These are phyloP conservation scores for Geotrichum histeridarum DNA, from an alignment of 1,139 yeast species.

Conservation along the genomic window DNA sequence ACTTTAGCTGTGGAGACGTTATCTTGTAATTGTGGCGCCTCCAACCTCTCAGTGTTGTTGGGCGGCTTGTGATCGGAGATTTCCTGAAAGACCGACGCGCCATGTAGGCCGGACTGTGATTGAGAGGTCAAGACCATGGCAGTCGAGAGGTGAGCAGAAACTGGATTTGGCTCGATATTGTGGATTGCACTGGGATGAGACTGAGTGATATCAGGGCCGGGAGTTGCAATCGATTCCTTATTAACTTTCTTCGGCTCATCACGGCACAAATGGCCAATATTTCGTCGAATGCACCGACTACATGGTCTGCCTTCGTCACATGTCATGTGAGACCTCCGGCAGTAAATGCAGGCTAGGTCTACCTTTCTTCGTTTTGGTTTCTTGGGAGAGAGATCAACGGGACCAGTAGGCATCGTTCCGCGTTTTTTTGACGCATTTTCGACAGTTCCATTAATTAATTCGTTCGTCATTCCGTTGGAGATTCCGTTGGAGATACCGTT, in stretches of 20 bases:
- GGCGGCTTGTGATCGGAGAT: conserved; percentile 1
- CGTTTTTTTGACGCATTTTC: no score
- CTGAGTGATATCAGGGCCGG: background rate
- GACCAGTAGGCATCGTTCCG: no score
- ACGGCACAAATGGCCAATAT: conserved; percentile 82
- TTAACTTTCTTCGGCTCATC: conserved; percentile 51
- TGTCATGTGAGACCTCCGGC: conserved; percentile 90
- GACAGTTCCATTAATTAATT: no score
- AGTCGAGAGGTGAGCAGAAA: conserved; percentile 18
- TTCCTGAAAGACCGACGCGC: conserved; percentile 16
- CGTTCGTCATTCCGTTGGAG: no score
- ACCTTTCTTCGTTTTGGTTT: conserved; percentile 28
- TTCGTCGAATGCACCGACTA: conserved; percentile 76
- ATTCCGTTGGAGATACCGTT: no score
- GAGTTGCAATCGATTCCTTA: conserved; percentile 4
- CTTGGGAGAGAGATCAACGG: background rate
- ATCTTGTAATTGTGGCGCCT: background rate
- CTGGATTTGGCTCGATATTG: conserved; percentile 15
- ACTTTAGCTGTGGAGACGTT: background rate
- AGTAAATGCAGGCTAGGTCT: conserved; percentile 74
- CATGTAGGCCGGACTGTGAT: conserved; percentile 6
- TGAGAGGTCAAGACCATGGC: conserved; percentile 20
- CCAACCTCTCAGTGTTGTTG: background rate
- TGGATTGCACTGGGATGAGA: no score
- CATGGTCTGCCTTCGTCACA: conserved; percentile 82